phyloP scores from a whole-genome alignment of 495 filamentous ascomycete genomes.

The Bathelium albidoporum region DNA sequence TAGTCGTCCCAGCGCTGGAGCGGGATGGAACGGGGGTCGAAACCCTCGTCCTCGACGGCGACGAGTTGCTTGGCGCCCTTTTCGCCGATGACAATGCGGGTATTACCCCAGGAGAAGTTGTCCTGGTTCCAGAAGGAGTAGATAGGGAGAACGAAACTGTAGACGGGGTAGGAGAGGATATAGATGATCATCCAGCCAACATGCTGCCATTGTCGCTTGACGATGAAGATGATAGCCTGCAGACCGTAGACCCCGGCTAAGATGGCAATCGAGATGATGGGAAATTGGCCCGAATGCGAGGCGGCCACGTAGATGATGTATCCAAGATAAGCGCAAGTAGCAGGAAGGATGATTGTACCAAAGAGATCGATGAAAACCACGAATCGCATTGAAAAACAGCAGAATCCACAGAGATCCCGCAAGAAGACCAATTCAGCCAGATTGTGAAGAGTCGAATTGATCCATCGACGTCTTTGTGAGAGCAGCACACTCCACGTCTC shows the following conservation, averaged over 20 bases:
- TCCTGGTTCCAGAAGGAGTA: constrained; percentile 99
- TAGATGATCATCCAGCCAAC: constrained; percentile 99
- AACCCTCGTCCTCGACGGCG: constrained; percentile 75
- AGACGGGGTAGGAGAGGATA: constrained; percentile 84
- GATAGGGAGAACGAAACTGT: constrained; percentile 80
- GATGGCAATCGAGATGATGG: constrained; percentile 77
- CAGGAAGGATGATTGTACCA: constrained; percentile 86
- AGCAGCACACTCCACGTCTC: constrained; percentile 87
- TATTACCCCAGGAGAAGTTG: constrained; percentile 97
- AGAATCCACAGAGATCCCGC: constrained; percentile 93
- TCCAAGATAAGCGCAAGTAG: constrained; percentile 78
- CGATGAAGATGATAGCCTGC: constrained; percentile 88
- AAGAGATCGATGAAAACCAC: constrained; percentile 92
- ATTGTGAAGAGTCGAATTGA: constrained; percentile 97
- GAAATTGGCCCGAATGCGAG: constrained; percentile 63
- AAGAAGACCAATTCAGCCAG: constrained; percentile 78
- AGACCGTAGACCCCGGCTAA: constrained; percentile 88
- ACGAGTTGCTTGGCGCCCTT: constrained; percentile 81
- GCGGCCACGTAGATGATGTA: constrained; percentile 80
- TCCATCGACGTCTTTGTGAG: constrained; percentile 94
- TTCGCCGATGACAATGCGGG: constrained; percentile 90
- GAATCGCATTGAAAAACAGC: constrained; percentile 98
- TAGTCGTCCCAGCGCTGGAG: constrained; percentile 97
- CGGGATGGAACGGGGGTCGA: constrained; percentile 84
- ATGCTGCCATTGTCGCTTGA: constrained; percentile 95